phyloP scores from a whole-genome alignment of 352 stramenopile species.

The Phytopythium kandeliae region DNA sequence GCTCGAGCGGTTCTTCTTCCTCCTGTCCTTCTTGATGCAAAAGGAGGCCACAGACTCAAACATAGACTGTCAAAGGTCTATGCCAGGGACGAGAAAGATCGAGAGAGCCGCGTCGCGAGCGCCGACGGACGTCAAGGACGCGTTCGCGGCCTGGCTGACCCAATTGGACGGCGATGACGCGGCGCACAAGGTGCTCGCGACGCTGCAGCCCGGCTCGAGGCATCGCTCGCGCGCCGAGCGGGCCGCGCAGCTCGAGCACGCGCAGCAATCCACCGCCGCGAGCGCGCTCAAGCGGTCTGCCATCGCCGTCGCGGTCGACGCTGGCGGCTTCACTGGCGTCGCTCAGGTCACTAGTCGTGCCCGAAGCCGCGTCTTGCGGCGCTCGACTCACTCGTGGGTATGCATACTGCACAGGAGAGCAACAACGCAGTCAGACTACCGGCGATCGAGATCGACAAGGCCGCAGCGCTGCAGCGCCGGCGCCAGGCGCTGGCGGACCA shows the following conservation, averaged over 20 bases:
- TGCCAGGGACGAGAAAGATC: background rate
- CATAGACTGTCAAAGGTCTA: no score
- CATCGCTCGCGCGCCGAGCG: slow-evolving; percentile 10
- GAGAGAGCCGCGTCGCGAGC: background rate
- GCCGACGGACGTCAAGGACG: slow-evolving; percentile 21
- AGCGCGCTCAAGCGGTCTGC: slow-evolving; percentile 31
- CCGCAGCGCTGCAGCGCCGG: slow-evolving; percentile 9
- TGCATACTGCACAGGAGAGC: background rate
- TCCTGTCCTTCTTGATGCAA: no score
- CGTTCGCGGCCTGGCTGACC: slow-evolving; percentile 35
- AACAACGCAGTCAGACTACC: background rate
- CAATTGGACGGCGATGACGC: slow-evolving; percentile 36
- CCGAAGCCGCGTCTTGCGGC: background rate
- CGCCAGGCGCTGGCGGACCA: slow-evolving; percentile 33
- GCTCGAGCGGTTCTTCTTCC: no score
- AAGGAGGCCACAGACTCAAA: no score
- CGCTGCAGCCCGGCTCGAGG: background rate
- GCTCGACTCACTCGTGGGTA: no score
- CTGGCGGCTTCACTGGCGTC: background rate
- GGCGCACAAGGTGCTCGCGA: slow-evolving; percentile 18
- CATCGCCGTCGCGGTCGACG: background rate
- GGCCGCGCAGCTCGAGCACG: slow-evolving; percentile 19
- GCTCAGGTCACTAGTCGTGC: no score
- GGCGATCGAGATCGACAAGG: background rate
- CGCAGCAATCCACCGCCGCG: slow-evolving; percentile 40